Base-by-base conservation (phyloP, 176 grass and related monocot species). In the Bromus sterilis region DNA sequence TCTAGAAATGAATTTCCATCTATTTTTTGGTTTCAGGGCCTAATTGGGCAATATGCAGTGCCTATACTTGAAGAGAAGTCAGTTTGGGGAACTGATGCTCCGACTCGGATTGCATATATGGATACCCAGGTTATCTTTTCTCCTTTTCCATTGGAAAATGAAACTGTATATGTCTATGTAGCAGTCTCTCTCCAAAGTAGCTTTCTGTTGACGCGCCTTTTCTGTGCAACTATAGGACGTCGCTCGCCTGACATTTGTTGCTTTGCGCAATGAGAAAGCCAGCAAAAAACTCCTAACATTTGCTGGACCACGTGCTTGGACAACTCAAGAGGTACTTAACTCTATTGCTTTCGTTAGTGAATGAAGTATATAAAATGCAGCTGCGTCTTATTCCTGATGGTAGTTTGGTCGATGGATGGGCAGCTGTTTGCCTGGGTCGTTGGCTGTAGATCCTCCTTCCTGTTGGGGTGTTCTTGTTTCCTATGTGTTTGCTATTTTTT, bases 21-120 rank as follows among this genome's bases (percentile, higher is more conserved):
- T 39, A 78, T 48, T 66, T 29, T 3, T 78, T 86, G 20, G n/a
- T 82, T 73, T 16, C 58, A 98, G 95, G 95, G 95, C 11, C 84
- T 98, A 39, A 98, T 98, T 60, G 95, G 95, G 82, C 95, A 98
- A 80, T 98, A 98, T 88, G 95, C 95, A 73, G 95, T 98, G 64
- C 95, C 95, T 75, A 98, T 98, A 86, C 82, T 98, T 82, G 93
- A 98, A 91, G 92, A 98, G 79, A 98, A 98, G 68, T 98, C 96
- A 20, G 96, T 98, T 36, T 98, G 96, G 96, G 96, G 96, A 57
- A 98, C 96, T 84, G 96, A 98, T 91, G 96, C 96, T 82, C 96
- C 96, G 44, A 98, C 90, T 89, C 75, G 96, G 67, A 98, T 98
- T 53, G 95, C 95, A 76, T 98, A 98, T 75, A 98, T 95, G 95